Conservation (phyloP, 2,329 filamentous ascomycete genomes). For the Magnaporthiopsis incrustans region DNA sequence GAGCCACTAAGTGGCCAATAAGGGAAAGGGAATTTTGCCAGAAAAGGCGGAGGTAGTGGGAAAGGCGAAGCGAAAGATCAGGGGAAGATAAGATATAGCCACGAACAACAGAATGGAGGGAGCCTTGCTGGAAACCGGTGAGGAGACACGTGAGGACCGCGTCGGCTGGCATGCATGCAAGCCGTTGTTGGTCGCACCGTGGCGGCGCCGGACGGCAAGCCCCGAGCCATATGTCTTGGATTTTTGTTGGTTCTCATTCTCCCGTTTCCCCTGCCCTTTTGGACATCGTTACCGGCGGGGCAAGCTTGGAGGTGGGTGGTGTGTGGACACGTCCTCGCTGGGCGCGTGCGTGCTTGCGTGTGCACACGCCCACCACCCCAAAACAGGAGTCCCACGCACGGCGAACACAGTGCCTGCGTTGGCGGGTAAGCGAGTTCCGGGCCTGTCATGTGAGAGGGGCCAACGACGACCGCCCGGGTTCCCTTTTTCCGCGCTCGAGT, state of each 20-base stretch:
- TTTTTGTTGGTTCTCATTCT: background rate
- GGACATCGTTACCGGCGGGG: background rate
- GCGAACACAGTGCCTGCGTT: background rate
- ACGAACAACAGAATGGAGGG: background rate
- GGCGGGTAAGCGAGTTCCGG: background rate
- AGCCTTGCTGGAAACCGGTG: background rate
- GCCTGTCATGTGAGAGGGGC: background rate
- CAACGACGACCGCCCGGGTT: background rate
- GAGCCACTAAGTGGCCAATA: background rate
- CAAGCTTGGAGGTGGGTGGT: background rate
- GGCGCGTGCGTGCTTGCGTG: background rate
- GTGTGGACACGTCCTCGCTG: background rate
- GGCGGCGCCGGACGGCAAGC: background rate
- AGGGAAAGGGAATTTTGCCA: background rate
- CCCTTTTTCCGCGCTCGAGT: background rate
- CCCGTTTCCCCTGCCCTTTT: background rate
- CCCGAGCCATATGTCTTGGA: background rate
- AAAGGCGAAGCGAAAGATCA: background rate
- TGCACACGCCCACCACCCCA: background rate
- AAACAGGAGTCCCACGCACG: background rate
- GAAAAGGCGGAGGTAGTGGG: background rate
- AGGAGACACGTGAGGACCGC: background rate
- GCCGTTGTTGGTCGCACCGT: background rate
- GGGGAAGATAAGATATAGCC: background rate
- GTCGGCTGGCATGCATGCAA: background rate